phyloP scores from a whole-genome alignment of 805 yeast genomes.

The Monosporozyma siamensis region DNA sequence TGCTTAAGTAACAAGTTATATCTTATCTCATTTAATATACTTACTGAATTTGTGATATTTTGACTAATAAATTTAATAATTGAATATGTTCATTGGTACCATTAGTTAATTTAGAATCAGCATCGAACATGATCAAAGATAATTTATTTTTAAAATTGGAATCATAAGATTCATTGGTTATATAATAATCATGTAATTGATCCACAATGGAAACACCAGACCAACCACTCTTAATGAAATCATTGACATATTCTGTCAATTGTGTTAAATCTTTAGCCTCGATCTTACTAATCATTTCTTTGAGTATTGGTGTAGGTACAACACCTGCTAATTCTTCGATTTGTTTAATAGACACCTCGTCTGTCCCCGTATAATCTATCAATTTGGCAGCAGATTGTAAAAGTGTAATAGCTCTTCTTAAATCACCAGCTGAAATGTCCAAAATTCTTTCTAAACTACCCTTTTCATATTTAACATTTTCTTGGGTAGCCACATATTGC shows the following conservation, averaged over 20 bases:
- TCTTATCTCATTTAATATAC: too few species aligned
- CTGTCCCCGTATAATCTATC: slow-evolving; percentile 30
- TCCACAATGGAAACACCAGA: slow-evolving; percentile 62
- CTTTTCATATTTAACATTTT: slow-evolving; percentile 34
- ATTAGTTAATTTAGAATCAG: slow-evolving; percentile 64
- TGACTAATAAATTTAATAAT: slow-evolving; percentile 52
- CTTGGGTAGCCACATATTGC: slow-evolving; percentile 46
- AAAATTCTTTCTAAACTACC: slow-evolving; percentile 56
- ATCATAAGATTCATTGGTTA: slow-evolving; percentile 43
- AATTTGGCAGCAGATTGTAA: slow-evolving; percentile 75
- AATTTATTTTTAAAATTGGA: slow-evolving; percentile 54
- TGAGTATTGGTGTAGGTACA: slow-evolving; percentile 44
- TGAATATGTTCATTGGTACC: slow-evolving; percentile 90
- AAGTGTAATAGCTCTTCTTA: slow-evolving; percentile 85
- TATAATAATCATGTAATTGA: slow-evolving; percentile 62
- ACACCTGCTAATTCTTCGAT: slow-evolving; percentile 72
- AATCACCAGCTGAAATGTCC: slow-evolving; percentile 75
- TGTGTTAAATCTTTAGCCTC: slow-evolving; percentile 26
- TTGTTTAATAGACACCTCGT: slow-evolving; percentile 35
- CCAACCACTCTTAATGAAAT: slow-evolving; percentile 61
- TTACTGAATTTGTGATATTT: slow-evolving; percentile 34
- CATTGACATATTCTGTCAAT: slow-evolving; percentile 38
- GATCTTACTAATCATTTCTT: slow-evolving; percentile 34
- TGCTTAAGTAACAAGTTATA: too few species aligned
- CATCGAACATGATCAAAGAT: slow-evolving; percentile 56